Base-by-base conservation (phyloP, 2,329 filamentous ascomycete genomes). In the Amauroascus verrucosus region DNA sequence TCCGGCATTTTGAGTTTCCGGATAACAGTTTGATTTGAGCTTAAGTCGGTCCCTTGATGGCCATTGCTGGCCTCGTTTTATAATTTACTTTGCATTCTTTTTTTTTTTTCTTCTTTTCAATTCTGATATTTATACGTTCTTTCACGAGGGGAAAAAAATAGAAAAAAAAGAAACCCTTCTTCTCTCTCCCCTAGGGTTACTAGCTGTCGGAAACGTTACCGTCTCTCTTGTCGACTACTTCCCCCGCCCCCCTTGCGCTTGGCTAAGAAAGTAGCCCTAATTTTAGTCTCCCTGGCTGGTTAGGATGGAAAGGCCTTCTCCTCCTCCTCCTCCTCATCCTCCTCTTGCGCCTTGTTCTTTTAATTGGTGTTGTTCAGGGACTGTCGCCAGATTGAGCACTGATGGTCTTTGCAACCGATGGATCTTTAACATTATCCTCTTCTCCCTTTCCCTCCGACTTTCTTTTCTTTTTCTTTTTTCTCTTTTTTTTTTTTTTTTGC, bases 41-140 rank as follows among this genome's bases (percentile, higher is more conserved):
- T 33, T 14, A 35, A 43, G 14, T 33, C 13, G 40, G 37, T 33
- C 38, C 26, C 48, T 51, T 44, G 46, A 48, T 16, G 46, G 46
- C 48, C 48, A 44, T 44, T 44, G 38, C 48, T 51, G 38, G 48
- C 48, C 48, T 51, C 30, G 48, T 35, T 51, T 51, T 35, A 14
- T 9, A 5, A 9, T 30, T 30, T 30, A 9, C 26, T 30, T 30
- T n/a, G n/a, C n/a, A n/a, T n/a, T 4, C 35, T 38, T 38, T n/a
- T 38, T 38, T 16, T 18, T 38, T 7, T 18, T 38, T 38, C 24
- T 24, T 24, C 3, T 24, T 41, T 41, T 11, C 24, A 14, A 13
- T 35, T 35, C 9, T 35, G 18, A 6, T 40, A 30, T 30, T 30
- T 30, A 30, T 30, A 9, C 9, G 9, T 40, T 20, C 16, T 41